Evolutionary conservation across 2,329 filamentous ascomycete genomes (phyloP).

Genomic region (Cordyceps fumosorosea): DNA sequence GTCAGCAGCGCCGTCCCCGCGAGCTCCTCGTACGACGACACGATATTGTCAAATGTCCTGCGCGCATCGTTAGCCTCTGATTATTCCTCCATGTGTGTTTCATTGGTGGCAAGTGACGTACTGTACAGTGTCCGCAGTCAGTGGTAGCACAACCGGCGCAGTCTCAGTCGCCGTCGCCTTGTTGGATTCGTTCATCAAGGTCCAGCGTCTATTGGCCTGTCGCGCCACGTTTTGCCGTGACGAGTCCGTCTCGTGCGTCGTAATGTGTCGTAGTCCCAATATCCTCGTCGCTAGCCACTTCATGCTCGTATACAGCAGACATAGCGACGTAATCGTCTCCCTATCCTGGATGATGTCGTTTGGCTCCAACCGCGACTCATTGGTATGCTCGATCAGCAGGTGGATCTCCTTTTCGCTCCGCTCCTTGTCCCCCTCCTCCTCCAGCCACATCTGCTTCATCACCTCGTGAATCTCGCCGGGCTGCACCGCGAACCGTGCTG

Average conservation of each 20-base stretch:
- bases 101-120: constrained; percentile 40
- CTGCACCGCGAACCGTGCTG: constrained; percentile 64
- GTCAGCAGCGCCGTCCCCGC: constrained; percentile 74
- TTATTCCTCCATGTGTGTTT: neutral
- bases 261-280: constrained; percentile 74
- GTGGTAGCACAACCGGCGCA: constrained; percentile 71
- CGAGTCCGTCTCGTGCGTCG: constrained; percentile 62
- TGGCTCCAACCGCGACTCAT: constrained; percentile 58
- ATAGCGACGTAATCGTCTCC: constrained; percentile 77
- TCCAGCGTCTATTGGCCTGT: constrained; percentile 72
- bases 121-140: constrained; percentile 78
- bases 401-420: constrained; percentile 59
- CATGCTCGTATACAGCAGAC: constrained; percentile 92
- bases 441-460: constrained; percentile 60
- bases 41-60: constrained; percentile 79
- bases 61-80: neutral
- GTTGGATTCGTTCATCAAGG: constrained; percentile 60
- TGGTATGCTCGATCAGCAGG: constrained; percentile 49
- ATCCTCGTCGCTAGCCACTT: constrained; percentile 91
- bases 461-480: constrained; percentile 66
- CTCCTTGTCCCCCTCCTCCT: constrained; percentile 40
- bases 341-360: constrained; percentile 85
- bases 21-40: constrained; percentile 76
- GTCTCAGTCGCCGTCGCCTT: constrained; percentile 51
- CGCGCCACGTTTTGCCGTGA: constrained; percentile 47